A percentile compares a stretch with the other conserved stretches of the same genome.
These are phyloP conservation scores for Lentinula boryana DNA, from an alignment of 768 basidiomycete species.

Conservation along the genomic window DNA sequence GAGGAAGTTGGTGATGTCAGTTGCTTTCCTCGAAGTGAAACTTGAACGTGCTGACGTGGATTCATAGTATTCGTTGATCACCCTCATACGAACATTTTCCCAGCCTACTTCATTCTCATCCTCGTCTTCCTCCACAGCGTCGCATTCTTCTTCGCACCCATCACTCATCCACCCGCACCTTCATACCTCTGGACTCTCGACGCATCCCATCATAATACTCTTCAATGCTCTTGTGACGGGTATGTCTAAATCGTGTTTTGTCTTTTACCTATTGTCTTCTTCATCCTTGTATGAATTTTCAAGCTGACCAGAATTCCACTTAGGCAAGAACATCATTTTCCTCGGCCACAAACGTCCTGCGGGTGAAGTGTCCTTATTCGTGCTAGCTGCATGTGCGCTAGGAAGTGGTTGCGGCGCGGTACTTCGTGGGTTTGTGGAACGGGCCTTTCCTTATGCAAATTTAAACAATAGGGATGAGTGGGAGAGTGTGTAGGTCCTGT, in stretches of 20 bases:
- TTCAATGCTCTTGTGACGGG: slow-evolving; percentile 95
- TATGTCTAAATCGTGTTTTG: neutral
- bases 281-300: too few relatives aligned
- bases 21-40: slow-evolving; percentile 9
- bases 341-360: slow-evolving; percentile 87
- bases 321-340: slow-evolving; percentile 85
- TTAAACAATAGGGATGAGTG: slow-evolving; percentile 84
- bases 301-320: too few relatives aligned
- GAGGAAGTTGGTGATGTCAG: slow-evolving; percentile 96
- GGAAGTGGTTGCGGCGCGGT: slow-evolving; percentile 86
- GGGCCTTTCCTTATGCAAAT: slow-evolving; percentile 94
- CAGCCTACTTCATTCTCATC: neutral
- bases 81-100: slow-evolving; percentile 78
- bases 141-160: slow-evolving; percentile 26
- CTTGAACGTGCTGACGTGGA: neutral
- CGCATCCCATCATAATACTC: slow-evolving; percentile 91
- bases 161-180: slow-evolving; percentile 82
- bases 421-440: slow-evolving; percentile 81
- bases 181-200: slow-evolving; percentile 84
- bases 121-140: neutral
- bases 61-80: slow-evolving; percentile 83
- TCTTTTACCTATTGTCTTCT: neutral
- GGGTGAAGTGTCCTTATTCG: slow-evolving; percentile 84
- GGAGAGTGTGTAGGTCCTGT: slow-evolving; percentile 68
- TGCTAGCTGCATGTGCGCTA: slow-evolving; percentile 90